Evolutionary conservation across 306 rosid genomes (phyloP).

Genomic region (Cajanus cajan): DNA sequence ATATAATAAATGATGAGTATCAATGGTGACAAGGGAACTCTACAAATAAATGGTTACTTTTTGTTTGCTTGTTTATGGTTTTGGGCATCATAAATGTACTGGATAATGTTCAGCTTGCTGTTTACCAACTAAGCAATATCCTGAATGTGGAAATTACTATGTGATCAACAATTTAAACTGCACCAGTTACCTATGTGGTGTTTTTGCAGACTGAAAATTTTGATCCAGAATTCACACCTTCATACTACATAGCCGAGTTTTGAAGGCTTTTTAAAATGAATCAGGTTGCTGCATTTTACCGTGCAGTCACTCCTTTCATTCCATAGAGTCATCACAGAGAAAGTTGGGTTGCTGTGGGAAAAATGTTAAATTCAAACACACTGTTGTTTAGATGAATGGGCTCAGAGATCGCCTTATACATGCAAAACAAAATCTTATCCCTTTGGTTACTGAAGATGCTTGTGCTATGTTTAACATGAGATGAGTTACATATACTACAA

Average conservation of each 20-base stretch:
- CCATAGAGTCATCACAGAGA: background rate
- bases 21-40: background rate
- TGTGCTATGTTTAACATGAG: background rate
- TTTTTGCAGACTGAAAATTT: background rate
- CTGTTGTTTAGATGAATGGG: too few relatives aligned
- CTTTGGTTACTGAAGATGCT: background rate
- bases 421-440: too few relatives aligned
- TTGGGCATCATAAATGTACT: background rate
- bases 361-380: background rate
- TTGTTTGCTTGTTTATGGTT: background rate
- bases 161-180: background rate
- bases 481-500: background rate
- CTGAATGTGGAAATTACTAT: background rate
- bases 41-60: background rate
- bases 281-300: background rate
- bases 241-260: background rate
- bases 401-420: background rate
- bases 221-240: background rate
- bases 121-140: background rate
- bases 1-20: conserved; percentile 13
- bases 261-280: background rate
- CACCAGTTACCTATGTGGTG: background rate
- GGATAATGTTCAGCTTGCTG: background rate
- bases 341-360: background rate
- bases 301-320: background rate